Percentiles rank a stretch among this genome's conserved stretches.
Conservation (phyloP, 352 stramenopile species). For the Peronospora destructor region DNA sequence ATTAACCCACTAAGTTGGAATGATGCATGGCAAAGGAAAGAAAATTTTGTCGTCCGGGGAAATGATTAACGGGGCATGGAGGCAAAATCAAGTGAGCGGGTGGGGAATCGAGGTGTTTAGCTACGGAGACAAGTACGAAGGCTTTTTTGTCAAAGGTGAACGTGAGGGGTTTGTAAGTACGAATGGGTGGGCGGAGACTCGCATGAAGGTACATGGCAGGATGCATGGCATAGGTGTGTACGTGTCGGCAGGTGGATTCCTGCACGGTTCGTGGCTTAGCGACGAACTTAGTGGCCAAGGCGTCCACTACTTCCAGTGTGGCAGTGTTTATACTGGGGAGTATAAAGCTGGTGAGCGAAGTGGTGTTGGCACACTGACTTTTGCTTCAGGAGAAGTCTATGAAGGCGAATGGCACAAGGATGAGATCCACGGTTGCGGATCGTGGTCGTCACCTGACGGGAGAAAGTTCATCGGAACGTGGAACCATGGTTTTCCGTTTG, state of each 20-base stretch:
- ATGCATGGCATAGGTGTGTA: conserved; percentile 71
- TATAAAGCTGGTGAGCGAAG: conserved; percentile 41
- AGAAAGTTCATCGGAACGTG: conserved; percentile 52
- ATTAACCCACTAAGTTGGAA: no score
- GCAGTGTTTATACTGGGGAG: conserved; percentile 46
- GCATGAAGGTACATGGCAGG: conserved; percentile 54
- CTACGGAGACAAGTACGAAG: conserved; percentile 65
- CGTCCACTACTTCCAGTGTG: conserved; percentile 49
- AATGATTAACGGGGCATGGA: conserved; percentile 56
- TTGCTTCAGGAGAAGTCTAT: conserved; percentile 55
- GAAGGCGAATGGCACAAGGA: conserved; percentile 57
- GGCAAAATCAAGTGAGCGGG: conserved; percentile 52
- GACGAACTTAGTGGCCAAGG: conserved; percentile 39
- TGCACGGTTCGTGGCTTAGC: conserved; percentile 44
- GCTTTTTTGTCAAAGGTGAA: conserved; percentile 52
- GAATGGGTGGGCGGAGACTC: conserved; percentile 62
- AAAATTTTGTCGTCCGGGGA: conserved; percentile 60
- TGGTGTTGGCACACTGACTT: conserved; percentile 51
- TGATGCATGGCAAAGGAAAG: conserved; percentile 72
- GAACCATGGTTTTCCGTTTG: conserved; percentile 43
- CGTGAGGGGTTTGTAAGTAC: conserved; percentile 59
- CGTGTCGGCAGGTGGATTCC: conserved; percentile 21
- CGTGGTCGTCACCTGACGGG: conserved; percentile 42
- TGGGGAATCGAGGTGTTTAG: conserved; percentile 55
- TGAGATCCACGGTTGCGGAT: conserved; percentile 55